Conservation (phyloP, 2,329 filamentous ascomycete species). For the Fusarium succisae region DNA sequence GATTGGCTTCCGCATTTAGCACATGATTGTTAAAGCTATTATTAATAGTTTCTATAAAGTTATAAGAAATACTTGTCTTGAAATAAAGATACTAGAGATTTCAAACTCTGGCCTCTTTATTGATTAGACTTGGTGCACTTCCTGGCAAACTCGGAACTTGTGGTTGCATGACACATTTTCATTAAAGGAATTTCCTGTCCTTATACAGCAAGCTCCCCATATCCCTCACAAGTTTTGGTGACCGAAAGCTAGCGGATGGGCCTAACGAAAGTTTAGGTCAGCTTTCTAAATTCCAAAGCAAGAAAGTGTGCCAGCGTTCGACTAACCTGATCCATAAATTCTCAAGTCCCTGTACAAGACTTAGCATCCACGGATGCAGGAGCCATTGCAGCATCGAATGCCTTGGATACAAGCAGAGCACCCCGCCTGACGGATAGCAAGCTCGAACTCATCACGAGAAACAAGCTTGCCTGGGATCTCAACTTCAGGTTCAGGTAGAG, state of each 20-base stretch:
- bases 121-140: background rate
- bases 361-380: background rate
- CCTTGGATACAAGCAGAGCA: background rate
- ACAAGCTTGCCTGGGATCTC: background rate
- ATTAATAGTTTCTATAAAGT: too few species aligned
- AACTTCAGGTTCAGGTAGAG: background rate
- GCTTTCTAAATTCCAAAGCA: too few species aligned
- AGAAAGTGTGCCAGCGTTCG: too few species aligned
- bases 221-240: background rate
- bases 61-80: too few species aligned
- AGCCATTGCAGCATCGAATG: background rate
- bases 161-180: background rate
- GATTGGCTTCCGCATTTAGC: too few species aligned
- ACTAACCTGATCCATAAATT: too few species aligned
- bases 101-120: too few species aligned
- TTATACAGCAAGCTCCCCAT: background rate
- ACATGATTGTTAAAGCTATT: too few species aligned
- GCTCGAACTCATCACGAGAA: background rate
- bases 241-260: accelerated
- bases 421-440: background rate
- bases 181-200: background rate
- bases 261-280: background rate
- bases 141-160: background rate
- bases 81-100: too few species aligned
- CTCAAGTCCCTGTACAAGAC: too few species aligned